These are phyloP conservation scores for Glomus cerebriforme DNA, from an alignment of 192 early-diverging fungal species.

Conservation along the genomic window DNA sequence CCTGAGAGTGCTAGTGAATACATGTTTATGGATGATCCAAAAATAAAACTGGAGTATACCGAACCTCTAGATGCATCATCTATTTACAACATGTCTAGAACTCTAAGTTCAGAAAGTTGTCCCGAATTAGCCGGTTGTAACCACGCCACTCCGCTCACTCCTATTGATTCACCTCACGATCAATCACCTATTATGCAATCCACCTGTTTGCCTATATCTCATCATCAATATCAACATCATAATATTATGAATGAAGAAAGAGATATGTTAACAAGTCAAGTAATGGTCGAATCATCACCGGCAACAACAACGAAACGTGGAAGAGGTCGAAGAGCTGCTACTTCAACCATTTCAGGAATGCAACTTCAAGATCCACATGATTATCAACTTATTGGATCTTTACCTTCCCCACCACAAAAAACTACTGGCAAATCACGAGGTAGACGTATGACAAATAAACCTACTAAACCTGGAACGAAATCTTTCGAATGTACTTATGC, in stretches of 20 bases:
- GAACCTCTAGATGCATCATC: not conserved
- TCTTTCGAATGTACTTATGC: slow-evolving; percentile 57
- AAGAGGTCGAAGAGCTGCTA: not conserved
- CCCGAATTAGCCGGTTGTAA: slow-evolving; percentile 14
- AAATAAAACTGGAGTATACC: slow-evolving; percentile 17
- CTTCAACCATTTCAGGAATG: not conserved
- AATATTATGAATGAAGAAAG: not conserved
- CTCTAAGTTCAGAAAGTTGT: not conserved
- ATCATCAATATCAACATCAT: not conserved
- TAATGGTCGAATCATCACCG: not conserved
- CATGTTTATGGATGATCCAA: not conserved
- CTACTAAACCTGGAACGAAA: slow-evolving; percentile 49
- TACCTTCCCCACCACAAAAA: slow-evolving; percentile 26
- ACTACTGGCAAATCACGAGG: slow-evolving; percentile 51
- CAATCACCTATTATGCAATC: slow-evolving; percentile 17
- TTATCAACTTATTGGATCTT: slow-evolving; percentile 11
- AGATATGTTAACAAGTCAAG: not conserved
- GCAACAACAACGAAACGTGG: not conserved
- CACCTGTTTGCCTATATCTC: not conserved
- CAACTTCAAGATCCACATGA: slow-evolving; percentile 24
- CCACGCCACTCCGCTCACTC: not conserved
- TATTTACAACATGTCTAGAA: slow-evolving; percentile 16
- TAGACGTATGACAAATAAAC: slow-evolving; percentile 56
- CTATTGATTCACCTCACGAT: slow-evolving; percentile 15
- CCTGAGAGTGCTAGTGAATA: not conserved